Base-by-base conservation (phyloP, 2,329 filamentous ascomycete species). In the Leptographium wingfieldii region DNA sequence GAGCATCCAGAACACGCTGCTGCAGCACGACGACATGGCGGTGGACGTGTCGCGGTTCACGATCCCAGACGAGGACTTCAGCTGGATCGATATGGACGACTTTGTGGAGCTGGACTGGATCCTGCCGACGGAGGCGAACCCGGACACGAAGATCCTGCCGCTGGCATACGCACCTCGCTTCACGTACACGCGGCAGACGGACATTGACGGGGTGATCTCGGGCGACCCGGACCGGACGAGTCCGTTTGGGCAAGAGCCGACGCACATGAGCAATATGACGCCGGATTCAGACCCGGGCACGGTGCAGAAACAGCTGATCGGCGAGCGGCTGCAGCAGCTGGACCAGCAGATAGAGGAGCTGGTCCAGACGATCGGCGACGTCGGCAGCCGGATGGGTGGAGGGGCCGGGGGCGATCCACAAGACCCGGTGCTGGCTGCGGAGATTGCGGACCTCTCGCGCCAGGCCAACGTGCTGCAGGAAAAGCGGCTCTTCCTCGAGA, bases 31-130 rank as follows among this genome's bases (percentile, higher is more conserved):
- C 31, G 74, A 75, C 3, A 79, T 80, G 10, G 80, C 81, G 9
- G 82, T 82, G 3, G 87, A 92, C 69, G 77, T 96, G 56, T 95
- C 92, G 0, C 86, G 87, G 58, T 99, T 99, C 69, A 92, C 86
- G 0, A 99, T 99, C 56, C 92, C 94, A 0, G 94, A 99, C 70
- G 89, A 95, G 59, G 94, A 99, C 68, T 85, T 91, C 66, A 91
- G 87, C 59, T 99, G 94, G 94, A 92, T 99, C 63, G 94, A 99
- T 68, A 97, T 99, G 91, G 94, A 99, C 69, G 94, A 99, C 70
- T 99, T 99, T 72, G 92, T 99, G 35, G 94, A 99, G 71, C 76
- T 99, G 27, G 95, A 96, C 70, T 97, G 92, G 92, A 92, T 96
- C 59, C 74, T 96, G 29, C 92, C 92, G 0, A 87, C 90, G 16